These are phyloP conservation scores for Leishmania lainsoni DNA, from an alignment of 208 protist species.

Conservation along the genomic window DNA sequence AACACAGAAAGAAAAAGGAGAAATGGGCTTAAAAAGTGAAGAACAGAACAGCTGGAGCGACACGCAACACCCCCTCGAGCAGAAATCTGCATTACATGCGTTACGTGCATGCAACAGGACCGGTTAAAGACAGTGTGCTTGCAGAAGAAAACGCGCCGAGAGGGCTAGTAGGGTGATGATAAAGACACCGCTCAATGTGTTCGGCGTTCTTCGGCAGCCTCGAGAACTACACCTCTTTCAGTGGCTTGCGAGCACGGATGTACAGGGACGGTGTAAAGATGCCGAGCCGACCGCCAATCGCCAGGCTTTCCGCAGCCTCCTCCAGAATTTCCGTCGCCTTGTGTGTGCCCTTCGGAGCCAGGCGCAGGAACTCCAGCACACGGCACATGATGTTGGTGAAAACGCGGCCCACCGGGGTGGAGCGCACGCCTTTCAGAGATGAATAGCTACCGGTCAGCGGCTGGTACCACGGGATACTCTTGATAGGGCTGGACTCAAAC, in stretches of 20 bases:
- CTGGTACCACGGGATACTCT: conserved; percentile 91
- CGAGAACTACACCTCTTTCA: neutral
- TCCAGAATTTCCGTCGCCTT: conserved; percentile 90
- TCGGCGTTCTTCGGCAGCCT: neutral
- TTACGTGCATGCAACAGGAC: neutral
- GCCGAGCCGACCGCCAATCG: conserved; percentile 82
- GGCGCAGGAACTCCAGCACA: conserved; percentile 68
- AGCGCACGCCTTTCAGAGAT: conserved; percentile 70
- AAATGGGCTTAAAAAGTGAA: neutral
- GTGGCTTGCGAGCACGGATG: conserved; percentile 88
- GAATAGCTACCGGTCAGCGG: conserved; percentile 77
- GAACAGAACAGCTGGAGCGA: neutral
- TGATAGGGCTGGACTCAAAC: conserved; percentile 69
- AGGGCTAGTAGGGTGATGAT: neutral
- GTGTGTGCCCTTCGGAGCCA: conserved; percentile 80
- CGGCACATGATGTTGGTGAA: conserved; percentile 82
- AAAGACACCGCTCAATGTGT: neutral
- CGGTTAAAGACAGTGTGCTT: neutral
- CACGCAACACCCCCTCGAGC: neutral
- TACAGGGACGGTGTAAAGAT: conserved; percentile 96
- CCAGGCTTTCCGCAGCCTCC: conserved; percentile 88
- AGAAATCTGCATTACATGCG: neutral
- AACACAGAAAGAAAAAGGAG: neutral
- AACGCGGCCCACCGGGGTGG: conserved; percentile 84
- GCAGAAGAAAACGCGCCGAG: neutral